These are phyloP conservation scores for Alternaria viburni DNA, from an alignment of 2,329 filamentous ascomycete genomes.

Conservation along the genomic window DNA sequence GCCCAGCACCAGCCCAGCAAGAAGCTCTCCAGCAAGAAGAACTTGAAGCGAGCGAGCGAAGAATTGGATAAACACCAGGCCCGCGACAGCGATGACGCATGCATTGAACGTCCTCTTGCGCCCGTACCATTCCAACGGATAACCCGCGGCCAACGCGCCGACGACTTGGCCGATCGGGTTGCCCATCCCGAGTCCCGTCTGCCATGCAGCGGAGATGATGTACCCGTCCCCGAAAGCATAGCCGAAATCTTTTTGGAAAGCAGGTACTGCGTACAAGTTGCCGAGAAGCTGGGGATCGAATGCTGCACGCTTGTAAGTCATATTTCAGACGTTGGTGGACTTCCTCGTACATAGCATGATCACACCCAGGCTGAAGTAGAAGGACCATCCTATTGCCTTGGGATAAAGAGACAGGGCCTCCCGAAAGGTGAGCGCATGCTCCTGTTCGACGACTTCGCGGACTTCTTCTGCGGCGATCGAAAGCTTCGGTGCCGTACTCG, in stretches of 20 bases:
- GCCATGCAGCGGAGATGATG: neutral
- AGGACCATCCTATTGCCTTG: neutral
- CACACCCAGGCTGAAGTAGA: neutral
- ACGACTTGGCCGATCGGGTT: neutral
- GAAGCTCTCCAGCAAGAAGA: neutral
- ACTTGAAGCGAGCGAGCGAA: neutral
- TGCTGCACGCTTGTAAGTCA: neutral
- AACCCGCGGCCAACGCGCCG: neutral
- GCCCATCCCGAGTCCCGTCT: neutral
- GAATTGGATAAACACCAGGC: neutral
- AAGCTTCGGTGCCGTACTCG: neutral
- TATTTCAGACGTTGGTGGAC: neutral
- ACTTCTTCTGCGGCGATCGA: neutral
- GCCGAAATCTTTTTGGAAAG: neutral
- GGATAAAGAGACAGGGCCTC: neutral
- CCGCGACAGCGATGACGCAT: neutral
- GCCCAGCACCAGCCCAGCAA: neutral
- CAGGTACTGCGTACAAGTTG: neutral
- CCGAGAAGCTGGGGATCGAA: neutral
- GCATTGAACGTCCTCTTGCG: neutral
- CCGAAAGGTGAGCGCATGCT: neutral
- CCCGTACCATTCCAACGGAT: neutral
- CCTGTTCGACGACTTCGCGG: neutral
- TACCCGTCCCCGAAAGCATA: neutral
- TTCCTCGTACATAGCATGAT: neutral